Percentiles rank a stretch among this genome's conserved stretches.
phyloP scores from a whole-genome alignment of 139 green algal genomes.

The Closterium sp. region DNA sequence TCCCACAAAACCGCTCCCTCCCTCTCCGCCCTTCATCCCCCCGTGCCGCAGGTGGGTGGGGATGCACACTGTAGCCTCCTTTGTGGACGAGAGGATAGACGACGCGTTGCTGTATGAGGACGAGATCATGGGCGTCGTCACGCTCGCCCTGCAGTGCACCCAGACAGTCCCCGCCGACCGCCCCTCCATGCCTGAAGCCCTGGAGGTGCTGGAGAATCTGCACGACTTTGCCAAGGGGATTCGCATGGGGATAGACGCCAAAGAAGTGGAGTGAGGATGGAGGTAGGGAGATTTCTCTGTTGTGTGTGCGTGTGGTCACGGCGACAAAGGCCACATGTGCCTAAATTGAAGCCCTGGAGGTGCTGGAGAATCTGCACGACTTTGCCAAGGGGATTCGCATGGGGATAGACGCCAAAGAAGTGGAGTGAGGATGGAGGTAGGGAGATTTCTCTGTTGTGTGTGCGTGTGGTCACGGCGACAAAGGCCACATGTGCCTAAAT shows the following conservation, averaged over 20 bases:
- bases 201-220: slow-evolving; percentile 18
- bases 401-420: background rate
- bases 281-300: too few relatives aligned
- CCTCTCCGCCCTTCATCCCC: too few relatives aligned
- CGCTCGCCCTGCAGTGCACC: background rate
- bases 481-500: too few relatives aligned
- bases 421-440: background rate
- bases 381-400: background rate
- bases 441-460: background rate
- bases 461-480: too few relatives aligned
- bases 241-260: background rate
- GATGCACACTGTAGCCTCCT: background rate
- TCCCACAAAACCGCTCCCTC: too few relatives aligned
- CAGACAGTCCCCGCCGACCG: background rate
- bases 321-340: too few relatives aligned
- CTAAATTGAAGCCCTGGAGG: background rate
- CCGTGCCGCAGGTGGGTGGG: background rate
- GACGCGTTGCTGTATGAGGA: background rate
- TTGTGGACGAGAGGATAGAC: slow-evolving; percentile 3
- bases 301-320: background rate
- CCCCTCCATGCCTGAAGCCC: slow-evolving; percentile 18
- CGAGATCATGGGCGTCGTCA: slow-evolving; percentile 11
- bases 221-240: slow-evolving; percentile 12
- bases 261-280: background rate
- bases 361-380: slow-evolving; percentile 23